Percentiles rank a stretch among this genome's conserved stretches.
phyloP scores from a whole-genome alignment of 2,329 filamentous ascomycete genomes.

The Ophiostoma tasmaniense region DNA sequence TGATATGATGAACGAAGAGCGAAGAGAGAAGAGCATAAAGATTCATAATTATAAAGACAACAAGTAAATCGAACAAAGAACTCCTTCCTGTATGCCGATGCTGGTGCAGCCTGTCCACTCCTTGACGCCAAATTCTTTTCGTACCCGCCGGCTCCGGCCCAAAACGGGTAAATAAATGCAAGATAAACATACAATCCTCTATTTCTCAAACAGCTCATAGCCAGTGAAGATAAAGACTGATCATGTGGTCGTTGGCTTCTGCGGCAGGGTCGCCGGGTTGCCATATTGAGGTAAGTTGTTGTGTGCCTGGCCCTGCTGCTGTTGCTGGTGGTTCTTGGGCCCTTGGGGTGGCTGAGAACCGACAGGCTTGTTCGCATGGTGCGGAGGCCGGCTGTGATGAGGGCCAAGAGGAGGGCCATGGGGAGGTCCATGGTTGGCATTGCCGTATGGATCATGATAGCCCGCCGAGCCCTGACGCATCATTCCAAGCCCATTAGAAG shows the following conservation, averaged over 20 bases:
- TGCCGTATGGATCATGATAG: slow-evolving; percentile 11
- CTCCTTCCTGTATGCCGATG: slow-evolving; percentile 10
- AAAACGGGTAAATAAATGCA: slow-evolving; percentile 5
- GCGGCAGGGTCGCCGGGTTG: slow-evolving; percentile 51
- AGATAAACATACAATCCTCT: not conserved
- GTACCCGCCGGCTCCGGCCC: not conserved
- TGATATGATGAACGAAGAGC: not conserved
- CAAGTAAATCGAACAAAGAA: slow-evolving; percentile 1
- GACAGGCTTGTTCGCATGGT: slow-evolving; percentile 13
- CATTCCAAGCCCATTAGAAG: slow-evolving; percentile 42
- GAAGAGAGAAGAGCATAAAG: not conserved
- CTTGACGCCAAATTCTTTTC: slow-evolving; percentile 11
- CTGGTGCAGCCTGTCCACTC: slow-evolving; percentile 13
- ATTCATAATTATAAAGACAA: not conserved
- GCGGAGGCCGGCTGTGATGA: slow-evolving; percentile 1
- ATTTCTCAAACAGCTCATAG: not conserved
- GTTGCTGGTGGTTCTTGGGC: slow-evolving; percentile 16
- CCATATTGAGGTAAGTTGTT: slow-evolving; percentile 49
- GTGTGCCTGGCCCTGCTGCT: slow-evolving; percentile 33
- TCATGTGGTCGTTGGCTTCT: slow-evolving; percentile 43
- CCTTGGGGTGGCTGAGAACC: slow-evolving; percentile 26
- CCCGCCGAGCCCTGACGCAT: slow-evolving; percentile 48
- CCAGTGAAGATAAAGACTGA: not conserved
- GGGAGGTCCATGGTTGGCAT: not conserved
- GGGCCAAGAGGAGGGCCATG: not conserved